Percentiles rank a stretch among this genome's conserved stretches.
Conservation (phyloP, 2,329 filamentous ascomycete genomes). For the Exophiala sideris region DNA sequence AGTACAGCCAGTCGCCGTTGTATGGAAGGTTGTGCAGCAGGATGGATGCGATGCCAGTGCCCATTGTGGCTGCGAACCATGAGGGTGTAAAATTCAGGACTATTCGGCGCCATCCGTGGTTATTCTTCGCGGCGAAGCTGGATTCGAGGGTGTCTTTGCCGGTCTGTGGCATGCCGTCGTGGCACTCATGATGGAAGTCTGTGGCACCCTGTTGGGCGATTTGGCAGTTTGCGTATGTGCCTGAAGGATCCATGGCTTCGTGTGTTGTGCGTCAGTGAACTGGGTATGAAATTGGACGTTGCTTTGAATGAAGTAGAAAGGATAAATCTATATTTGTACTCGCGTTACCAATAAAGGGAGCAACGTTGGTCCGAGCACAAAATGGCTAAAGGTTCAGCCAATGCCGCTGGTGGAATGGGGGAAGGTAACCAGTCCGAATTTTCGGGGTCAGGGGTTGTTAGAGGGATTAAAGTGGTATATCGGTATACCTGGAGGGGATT, state of each 20-base stretch:
- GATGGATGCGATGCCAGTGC: slow-evolving; percentile 64
- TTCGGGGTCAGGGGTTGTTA: not conserved
- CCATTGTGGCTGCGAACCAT: slow-evolving; percentile 63
- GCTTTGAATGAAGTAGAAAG: too few relatives aligned
- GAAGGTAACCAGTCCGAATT: not conserved
- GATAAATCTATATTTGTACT: not conserved
- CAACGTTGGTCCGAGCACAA: not conserved
- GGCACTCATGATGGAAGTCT: slow-evolving; percentile 5
- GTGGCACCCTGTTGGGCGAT: not conserved
- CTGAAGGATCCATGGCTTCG: slow-evolving; percentile 8
- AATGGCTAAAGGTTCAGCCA: not conserved
- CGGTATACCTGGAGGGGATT: too few relatives aligned
- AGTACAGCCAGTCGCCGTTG: slow-evolving; percentile 55
- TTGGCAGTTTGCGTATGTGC: slow-evolving; percentile 11
- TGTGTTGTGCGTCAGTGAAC: too few relatives aligned
- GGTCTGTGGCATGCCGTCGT: not conserved
- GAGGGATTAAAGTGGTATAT: not conserved
- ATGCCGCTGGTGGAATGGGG: not conserved
- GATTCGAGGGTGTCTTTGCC: slow-evolving; percentile 7
- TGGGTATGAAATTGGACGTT: not conserved
- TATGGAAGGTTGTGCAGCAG: slow-evolving; percentile 63
- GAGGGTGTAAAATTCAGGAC: slow-evolving; percentile 52
- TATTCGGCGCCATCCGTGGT: slow-evolving; percentile 25
- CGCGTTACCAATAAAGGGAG: not conserved
- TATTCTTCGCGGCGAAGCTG: slow-evolving; percentile 32